phyloP scores from a whole-genome alignment of 2,329 filamentous ascomycete genomes.

The Camptophora hylomeconis region DNA sequence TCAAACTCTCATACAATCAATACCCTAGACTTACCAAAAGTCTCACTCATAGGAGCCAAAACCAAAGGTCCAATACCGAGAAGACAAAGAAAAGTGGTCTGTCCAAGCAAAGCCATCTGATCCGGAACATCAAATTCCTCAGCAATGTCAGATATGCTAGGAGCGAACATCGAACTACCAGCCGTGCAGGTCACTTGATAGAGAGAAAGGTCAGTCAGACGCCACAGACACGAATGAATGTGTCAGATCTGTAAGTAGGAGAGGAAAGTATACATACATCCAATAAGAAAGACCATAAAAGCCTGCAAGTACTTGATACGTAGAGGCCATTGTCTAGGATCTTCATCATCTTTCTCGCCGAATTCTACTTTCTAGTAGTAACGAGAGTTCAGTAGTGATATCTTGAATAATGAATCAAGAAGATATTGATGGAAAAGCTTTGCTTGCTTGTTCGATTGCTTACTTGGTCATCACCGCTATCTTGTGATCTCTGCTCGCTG shows the following conservation, averaged over 20 bases:
- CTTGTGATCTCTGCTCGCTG: too few relatives aligned
- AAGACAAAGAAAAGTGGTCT: constrained; percentile 38
- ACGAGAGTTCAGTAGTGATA: too few relatives aligned
- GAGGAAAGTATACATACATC: too few relatives aligned
- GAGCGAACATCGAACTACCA: constrained; percentile 41
- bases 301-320: constrained; percentile 34
- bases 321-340: constrained; percentile 33
- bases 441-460: too few relatives aligned
- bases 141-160: constrained; percentile 37
- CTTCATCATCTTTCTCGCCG: constrained; percentile 25
- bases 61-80: constrained; percentile 51
- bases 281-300: constrained; percentile 35
- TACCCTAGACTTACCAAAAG: constrained; percentile 36
- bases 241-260: too few relatives aligned
- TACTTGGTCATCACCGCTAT: too few relatives aligned
- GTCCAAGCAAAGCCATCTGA: constrained; percentile 34
- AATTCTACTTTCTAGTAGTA: constrained; percentile 21
- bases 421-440: too few relatives aligned
- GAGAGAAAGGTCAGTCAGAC: too few relatives aligned
- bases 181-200: constrained; percentile 35
- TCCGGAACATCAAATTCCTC: constrained; percentile 29
- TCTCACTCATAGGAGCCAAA: constrained; percentile 62
- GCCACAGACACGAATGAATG: too few relatives aligned
- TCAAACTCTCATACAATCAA: constrained; percentile 8
- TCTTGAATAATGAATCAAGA: too few relatives aligned